Evolutionary conservation across 306 rosid genomes (phyloP).

Genomic region (Luffa aegyptiaca): DNA sequence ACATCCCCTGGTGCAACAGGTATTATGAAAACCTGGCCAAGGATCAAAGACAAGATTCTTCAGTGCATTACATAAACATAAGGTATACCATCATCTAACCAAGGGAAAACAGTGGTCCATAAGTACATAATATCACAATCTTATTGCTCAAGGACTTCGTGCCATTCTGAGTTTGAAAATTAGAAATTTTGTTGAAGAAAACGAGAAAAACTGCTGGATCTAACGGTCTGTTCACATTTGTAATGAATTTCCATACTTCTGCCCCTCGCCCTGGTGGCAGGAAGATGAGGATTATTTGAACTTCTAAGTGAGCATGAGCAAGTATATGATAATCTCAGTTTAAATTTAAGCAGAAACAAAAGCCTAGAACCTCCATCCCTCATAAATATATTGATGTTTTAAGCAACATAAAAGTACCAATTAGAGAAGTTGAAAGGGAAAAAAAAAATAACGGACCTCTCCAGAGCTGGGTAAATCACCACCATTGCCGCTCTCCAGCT

Average conservation of each 20-base stretch:
- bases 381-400: background rate
- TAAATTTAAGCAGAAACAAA: background rate
- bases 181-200: background rate
- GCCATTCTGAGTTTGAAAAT: background rate
- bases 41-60: conserved; percentile 4
- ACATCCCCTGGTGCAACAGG: conserved; percentile 65
- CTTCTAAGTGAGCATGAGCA: background rate
- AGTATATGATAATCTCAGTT: background rate
- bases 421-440: background rate
- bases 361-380: background rate
- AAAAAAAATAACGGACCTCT: conserved; percentile 34
- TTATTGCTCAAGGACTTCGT: background rate
- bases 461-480: conserved; percentile 91
- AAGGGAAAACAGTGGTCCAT: background rate
- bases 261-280: background rate
- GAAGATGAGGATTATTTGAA: background rate
- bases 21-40: conserved; percentile 42
- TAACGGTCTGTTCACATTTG: background rate
- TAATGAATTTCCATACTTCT: background rate
- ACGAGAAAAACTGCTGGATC: background rate
- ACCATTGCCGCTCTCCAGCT: conserved; percentile 65
- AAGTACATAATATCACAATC: background rate
- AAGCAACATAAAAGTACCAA: conserved; percentile 2
- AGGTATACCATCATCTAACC: background rate
- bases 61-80: background rate